phyloP scores from a whole-genome alignment of 169 alveolate genomes.

The Babesia ovis region DNA sequence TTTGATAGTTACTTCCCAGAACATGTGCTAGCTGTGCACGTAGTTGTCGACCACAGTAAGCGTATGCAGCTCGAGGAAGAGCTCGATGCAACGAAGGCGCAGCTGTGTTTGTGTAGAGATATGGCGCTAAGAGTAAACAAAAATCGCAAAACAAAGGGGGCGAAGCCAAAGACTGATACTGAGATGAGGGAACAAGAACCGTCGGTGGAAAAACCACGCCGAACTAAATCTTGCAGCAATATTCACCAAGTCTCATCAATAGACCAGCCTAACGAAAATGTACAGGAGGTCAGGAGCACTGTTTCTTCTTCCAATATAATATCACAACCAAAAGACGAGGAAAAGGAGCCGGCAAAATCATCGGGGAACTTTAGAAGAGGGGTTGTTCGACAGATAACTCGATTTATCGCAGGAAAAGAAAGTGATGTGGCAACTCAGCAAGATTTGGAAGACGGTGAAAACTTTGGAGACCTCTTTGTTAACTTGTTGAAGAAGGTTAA shows the following conservation, averaged over 20 bases:
- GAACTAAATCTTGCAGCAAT: constrained; percentile 8
- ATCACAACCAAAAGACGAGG: not conserved
- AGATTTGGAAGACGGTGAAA: not conserved
- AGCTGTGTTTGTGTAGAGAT: constrained; percentile 30
- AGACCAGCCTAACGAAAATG: not conserved
- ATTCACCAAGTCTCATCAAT: not conserved
- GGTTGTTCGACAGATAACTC: not conserved
- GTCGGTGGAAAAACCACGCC: not conserved
- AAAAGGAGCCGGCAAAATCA: not conserved
- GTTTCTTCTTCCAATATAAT: constrained; percentile 9
- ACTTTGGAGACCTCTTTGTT: constrained; percentile 4
- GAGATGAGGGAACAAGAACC: not conserved
- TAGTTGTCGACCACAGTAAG: constrained; percentile 51
- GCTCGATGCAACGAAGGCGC: constrained; percentile 43
- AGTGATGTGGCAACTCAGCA: not conserved
- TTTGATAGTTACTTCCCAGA: constrained; percentile 62
- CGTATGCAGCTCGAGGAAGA: constrained; percentile 55
- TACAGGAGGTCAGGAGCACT: not conserved
- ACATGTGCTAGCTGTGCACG: constrained; percentile 55
- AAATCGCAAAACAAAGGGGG: not conserved
- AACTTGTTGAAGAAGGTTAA: constrained; percentile 28
- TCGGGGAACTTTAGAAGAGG: not conserved
- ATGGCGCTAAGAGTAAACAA: constrained; percentile 1
- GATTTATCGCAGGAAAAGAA: not conserved
- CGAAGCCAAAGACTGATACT: not conserved